These are phyloP conservation scores for Ceratocystis lukuohia DNA, from an alignment of 2,329 filamentous ascomycete species.

Conservation along the genomic window DNA sequence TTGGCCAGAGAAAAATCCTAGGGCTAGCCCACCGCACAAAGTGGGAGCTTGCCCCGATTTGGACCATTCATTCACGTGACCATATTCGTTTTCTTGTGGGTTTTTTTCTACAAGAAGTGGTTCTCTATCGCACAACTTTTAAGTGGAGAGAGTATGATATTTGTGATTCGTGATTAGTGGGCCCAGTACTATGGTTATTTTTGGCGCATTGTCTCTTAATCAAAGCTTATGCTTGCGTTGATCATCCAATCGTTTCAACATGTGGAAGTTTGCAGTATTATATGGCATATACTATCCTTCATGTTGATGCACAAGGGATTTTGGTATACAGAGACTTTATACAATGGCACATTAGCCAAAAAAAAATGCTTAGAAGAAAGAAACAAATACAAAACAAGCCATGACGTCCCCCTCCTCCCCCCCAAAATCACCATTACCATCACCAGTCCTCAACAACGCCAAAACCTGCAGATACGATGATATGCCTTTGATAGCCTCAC, in stretches of 20 bases:
- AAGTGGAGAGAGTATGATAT: not conserved
- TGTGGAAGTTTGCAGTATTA: too few relatives aligned
- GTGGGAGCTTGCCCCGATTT: slow-evolving; percentile 14
- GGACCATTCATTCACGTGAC: slow-evolving; percentile 8
- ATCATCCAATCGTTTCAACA: too few relatives aligned
- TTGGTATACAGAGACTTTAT: not conserved
- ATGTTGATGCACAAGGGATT: not conserved
- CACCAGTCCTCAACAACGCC: not conserved
- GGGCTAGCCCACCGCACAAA: slow-evolving; percentile 18
- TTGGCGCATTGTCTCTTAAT: not conserved
- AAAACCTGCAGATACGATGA: not conserved
- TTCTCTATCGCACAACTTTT: not conserved
- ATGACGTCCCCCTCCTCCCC: not conserved
- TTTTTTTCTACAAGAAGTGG: not conserved
- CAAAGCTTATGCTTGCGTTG: too few relatives aligned
- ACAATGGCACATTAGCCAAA: not conserved
- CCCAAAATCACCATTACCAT: not conserved
- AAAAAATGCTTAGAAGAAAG: not conserved
- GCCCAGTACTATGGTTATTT: not conserved
- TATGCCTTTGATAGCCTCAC: not conserved
- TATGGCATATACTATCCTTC: too few relatives aligned
- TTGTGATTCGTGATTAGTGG: not conserved
- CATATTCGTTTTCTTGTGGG: not conserved
- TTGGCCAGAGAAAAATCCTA: slow-evolving; percentile 18
- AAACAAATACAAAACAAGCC: not conserved